phyloP scores from a whole-genome alignment of 140 eudicot species.

The Eryngium alpinum region DNA sequence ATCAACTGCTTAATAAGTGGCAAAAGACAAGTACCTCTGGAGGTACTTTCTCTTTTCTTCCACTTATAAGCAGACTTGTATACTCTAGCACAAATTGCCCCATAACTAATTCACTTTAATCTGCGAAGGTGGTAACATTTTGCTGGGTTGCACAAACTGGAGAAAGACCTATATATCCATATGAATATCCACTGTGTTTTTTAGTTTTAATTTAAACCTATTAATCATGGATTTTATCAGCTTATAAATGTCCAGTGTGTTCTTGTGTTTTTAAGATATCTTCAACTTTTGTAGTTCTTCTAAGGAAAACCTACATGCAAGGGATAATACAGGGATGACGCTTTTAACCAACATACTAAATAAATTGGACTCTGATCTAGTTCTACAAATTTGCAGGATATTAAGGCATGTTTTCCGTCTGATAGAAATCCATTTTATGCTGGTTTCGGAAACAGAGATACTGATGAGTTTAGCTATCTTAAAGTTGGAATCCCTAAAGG shows the following conservation, averaged over 20 bases:
- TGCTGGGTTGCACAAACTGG: background rate
- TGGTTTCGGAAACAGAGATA: slow-evolving; percentile 97
- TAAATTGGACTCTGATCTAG: slow-evolving; percentile 2
- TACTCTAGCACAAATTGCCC: no score
- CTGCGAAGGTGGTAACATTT: background rate
- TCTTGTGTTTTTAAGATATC: no score
- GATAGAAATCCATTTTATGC: slow-evolving; percentile 93
- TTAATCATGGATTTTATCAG: background rate
- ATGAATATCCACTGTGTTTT: background rate
- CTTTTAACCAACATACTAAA: background rate
- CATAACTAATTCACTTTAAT: no score
- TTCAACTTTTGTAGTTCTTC: background rate
- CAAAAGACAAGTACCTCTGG: no score
- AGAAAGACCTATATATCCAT: background rate
- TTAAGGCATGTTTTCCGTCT: slow-evolving; percentile 75
- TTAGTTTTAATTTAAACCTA: background rate
- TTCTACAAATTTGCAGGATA: slow-evolving; percentile 48
- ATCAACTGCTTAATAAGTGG: no score
- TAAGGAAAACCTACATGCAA: background rate
- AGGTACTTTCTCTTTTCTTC: no score
- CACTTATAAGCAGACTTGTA: no score
- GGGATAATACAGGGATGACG: background rate
- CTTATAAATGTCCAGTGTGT: background rate
- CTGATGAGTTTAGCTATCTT: slow-evolving; percentile 90
- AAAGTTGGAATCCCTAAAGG: slow-evolving; percentile 86